Evolutionary conservation across 1,139 yeast genomes (phyloP), one percentile per base, ranked within the genome.

Genomic region (Taphrina communis): DNA sequence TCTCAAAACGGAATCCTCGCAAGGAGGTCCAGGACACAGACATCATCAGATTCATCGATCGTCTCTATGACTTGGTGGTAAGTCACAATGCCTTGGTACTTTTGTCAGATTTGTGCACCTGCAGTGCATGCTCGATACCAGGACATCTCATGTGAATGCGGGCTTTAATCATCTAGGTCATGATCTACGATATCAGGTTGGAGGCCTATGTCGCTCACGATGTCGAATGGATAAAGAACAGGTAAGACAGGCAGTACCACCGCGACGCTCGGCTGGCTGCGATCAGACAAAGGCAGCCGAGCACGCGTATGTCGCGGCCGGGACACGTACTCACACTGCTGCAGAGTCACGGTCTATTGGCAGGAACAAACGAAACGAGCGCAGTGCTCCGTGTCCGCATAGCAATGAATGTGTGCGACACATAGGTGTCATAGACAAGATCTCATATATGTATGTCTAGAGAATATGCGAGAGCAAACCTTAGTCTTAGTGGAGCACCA

Each of bases 21-120:
- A 51, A 52, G 59, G 52, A 52, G 42, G 52, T 62, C 17, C 38
- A 38, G 25, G 57, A 44, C 3, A n/a, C 44, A 17, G 59, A 62
- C 21, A 48, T 62, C 42, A 44, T 52, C 51, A 52, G 42, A 14
- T 62, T 62, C 17, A 55, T 62, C 36, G 66, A 62, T 25, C 58
- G 57, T 44, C 59, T 62, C 35, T 55, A 52, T n/a, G 66, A 62
- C 21, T 58, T 62, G 6, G 59, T 52, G 66, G 66, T 62, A 52
- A 9, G 56, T 25, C 31, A 25, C 31, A 25, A 4, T 25, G 31
- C 4, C 31, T 4, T 4, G 2, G 52, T 9, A 17, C 52, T 46
- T 21, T 6, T 17, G 31, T 25, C 31, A 25, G 4, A 25, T 25
- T 25, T 25, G 31, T 25, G 31, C 31, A 2, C 4, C 31, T 25